Base-by-base conservation (phyloP, 148 eudicot genomes). In the Spergularia marina region DNA sequence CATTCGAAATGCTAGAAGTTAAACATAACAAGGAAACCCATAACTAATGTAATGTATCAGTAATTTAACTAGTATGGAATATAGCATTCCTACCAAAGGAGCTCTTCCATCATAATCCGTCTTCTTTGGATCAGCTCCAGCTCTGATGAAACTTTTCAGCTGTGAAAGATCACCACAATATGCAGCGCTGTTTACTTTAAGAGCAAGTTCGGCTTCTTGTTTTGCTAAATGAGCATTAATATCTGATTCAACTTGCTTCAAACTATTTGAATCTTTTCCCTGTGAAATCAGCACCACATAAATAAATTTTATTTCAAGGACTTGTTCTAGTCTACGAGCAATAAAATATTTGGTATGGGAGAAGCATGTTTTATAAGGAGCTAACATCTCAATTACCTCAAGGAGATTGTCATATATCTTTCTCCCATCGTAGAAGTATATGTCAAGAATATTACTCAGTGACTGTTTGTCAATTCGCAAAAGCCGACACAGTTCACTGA, bases 171-270 rank as follows among this genome's bases (percentile, higher is more conserved):
- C 98, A 12, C 97, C 98, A 68, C 87, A 77, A 80, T 79, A 89
- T 77, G 97, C 97, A 71, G 94, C 88, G 83, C 78, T 87, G 71
- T 92, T 95, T 62, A 95, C 98, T 82, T 82, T 91, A 57, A 89
- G 79, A 74, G 99, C 97, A 88, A 95, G 97, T 82, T 92, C 99
- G 39, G 99, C 92, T 77, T 95, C 99, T 78, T 92, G 94, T 78
- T 87, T 89, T 47, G 77, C 93, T 49, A 95, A 87, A 78, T 89
- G 99, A 79, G 88, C 84, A 34, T 87, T 78, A 66, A 95, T 91
- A 78, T 95, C 97, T 10, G 94, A 78, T 83, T 91, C 97, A 62
- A 89, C 77, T 80, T 86, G 90, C 82, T 87, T 92, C 80, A 92
- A 68, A 18, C 84, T 86, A 79, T 86, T 84, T 76, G 89, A 77